Percentiles rank a stretch among this genome's conserved stretches.
These are phyloP conservation scores for Funneliformis mosseae DNA, from an alignment of 192 early-diverging fungal genomes.

Conservation along the genomic window DNA sequence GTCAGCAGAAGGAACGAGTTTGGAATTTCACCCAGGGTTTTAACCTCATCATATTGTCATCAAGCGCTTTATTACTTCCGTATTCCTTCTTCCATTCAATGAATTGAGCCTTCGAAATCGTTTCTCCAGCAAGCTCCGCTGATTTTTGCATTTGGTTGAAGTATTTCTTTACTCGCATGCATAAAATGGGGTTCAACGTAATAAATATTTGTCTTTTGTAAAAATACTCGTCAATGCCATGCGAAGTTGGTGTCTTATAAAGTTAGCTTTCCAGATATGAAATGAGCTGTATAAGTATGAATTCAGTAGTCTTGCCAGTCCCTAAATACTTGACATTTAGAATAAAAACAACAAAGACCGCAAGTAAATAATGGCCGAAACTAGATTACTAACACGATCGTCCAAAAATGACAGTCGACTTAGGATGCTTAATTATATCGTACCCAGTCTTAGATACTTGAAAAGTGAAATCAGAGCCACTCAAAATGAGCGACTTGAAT, in stretches of 20 bases:
- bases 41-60: not conserved
- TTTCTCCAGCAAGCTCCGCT: not conserved
- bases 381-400: slow-evolving; percentile 20
- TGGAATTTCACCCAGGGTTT: not conserved
- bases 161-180: not conserved
- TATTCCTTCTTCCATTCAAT: not conserved
- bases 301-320: slow-evolving; percentile 23
- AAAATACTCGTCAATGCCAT: not conserved
- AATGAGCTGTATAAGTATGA: not conserved
- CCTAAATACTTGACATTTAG: not conserved
- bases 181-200: not conserved
- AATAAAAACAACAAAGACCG: not conserved
- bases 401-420: slow-evolving; percentile 17
- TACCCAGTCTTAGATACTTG: slow-evolving; percentile 21
- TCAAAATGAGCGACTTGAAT: slow-evolving; percentile 1
- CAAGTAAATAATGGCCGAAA: not conserved
- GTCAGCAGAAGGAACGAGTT: not conserved
- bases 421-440: slow-evolving; percentile 20
- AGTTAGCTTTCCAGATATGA: slow-evolving; percentile 1
- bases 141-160: not conserved
- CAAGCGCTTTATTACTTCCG: not conserved
- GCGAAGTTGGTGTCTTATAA: not conserved
- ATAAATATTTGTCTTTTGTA: slow-evolving; percentile 33
- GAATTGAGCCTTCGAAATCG: not conserved
- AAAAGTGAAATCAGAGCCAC: slow-evolving; percentile 16